Evolutionary conservation across 768 basidiomycete genomes (phyloP).

Genomic region (Psilocybe cyanescens): DNA sequence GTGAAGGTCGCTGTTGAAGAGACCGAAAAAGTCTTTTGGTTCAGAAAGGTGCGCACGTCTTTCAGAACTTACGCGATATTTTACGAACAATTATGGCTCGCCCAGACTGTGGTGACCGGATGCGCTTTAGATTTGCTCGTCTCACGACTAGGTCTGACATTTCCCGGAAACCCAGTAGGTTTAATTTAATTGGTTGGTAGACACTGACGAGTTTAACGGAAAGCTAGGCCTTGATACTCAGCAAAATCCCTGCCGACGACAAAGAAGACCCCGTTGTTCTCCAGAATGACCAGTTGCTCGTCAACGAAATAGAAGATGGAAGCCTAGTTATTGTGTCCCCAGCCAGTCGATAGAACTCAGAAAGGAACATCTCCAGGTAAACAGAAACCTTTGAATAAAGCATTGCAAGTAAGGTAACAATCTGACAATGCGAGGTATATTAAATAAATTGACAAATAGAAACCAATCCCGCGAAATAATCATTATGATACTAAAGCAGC

Average conservation of each 20-base stretch:
- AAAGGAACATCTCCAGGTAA: constrained; percentile 8
- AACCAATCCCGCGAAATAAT: constrained; percentile 11
- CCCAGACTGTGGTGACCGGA: constrained; percentile 60
- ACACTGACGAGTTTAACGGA: not conserved
- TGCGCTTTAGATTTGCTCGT: constrained; percentile 63
- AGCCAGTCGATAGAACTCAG: constrained; percentile 10
- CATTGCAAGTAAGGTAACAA: constrained; percentile 42
- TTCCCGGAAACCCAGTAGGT: constrained; percentile 36
- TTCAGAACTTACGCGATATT: not conserved
- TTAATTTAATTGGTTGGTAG: not conserved
- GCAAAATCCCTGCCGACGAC: constrained; percentile 28
- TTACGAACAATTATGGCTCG: not conserved
- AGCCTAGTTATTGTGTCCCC: constrained; percentile 32
- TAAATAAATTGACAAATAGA: constrained; percentile 29
- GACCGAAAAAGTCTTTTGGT: constrained; percentile 63
- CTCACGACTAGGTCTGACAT: constrained; percentile 33
- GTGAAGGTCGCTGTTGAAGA: constrained; percentile 45
- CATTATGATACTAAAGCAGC: constrained; percentile 69
- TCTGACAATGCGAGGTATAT: constrained; percentile 48
- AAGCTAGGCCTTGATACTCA: constrained; percentile 35
- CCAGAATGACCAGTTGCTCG: constrained; percentile 52
- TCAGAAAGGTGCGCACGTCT: constrained; percentile 57
- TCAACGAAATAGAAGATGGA: constrained; percentile 59
- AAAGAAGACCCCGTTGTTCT: constrained; percentile 31
- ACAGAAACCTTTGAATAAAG: constrained; percentile 37